Percentiles rank a stretch among this genome's conserved stretches.
Evolutionary conservation across 2,329 filamentous ascomycete genomes (phyloP).

Genomic region (Epichloe festucae): DNA sequence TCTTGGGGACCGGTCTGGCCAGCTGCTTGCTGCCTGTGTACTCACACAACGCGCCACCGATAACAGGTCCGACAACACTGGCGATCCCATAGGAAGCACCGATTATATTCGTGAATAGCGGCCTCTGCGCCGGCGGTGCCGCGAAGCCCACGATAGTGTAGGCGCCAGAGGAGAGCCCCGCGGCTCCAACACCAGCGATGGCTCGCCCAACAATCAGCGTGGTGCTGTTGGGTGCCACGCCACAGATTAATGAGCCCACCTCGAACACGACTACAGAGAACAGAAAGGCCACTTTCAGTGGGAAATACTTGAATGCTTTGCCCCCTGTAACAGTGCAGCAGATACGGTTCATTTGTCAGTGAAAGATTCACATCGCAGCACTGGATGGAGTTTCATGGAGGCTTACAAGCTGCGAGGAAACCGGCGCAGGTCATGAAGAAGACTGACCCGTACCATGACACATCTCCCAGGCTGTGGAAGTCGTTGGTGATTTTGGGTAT

Average conservation of each 20-base stretch:
- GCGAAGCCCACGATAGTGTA: conserved; percentile 31
- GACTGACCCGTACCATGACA: conserved; percentile 50
- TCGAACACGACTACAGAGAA: conserved; percentile 36
- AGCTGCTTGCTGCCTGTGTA: not conserved
- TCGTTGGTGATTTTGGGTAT: conserved; percentile 42
- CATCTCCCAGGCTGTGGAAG: conserved; percentile 43
- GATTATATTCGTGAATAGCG: not conserved
- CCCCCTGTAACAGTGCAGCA: conserved; percentile 36
- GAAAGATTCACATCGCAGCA: not conserved
- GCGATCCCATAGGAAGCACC: not conserved
- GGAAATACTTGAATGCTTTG: conserved; percentile 40
- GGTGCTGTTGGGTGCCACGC: conserved; percentile 21
- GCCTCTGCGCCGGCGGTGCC: conserved; percentile 11
- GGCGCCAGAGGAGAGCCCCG: conserved; percentile 29
- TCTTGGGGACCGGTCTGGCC: not conserved
- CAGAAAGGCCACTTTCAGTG: conserved; percentile 35
- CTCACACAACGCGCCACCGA: not conserved
- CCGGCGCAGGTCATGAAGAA: conserved; percentile 47
- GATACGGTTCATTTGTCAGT: not conserved
- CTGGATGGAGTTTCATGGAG: conserved; percentile 1
- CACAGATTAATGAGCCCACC: conserved; percentile 40
- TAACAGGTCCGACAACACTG: not conserved
- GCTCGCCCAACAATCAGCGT: conserved; percentile 33
- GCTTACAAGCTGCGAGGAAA: conserved; percentile 3
- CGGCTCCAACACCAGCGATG: conserved; percentile 28